Base-by-base conservation (phyloP, 2,329 filamentous ascomycete genomes). In the Catunica adiposa region DNA sequence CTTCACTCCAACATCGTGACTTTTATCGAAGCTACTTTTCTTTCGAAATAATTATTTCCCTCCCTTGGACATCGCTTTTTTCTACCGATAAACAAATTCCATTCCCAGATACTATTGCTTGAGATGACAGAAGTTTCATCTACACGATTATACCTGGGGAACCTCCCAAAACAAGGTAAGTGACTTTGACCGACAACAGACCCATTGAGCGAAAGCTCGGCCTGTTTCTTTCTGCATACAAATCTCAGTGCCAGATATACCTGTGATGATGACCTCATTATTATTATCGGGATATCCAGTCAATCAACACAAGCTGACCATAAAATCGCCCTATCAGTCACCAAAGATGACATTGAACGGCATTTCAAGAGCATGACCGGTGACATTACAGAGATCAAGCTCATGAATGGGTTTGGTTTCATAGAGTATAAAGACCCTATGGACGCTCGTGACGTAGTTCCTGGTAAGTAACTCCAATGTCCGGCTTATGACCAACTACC, bases 341-440 rank as follows among this genome's bases (percentile, higher is more conserved):
- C 89, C 71, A 97, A 97, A 76, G 82, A 86, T 71, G 90, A 98
- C 69, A 85, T 98, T 69, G 89, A 97, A 73, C 81, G 83, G 65
- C 90, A 97, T 71, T 98, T 98, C 73, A 84, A 84, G 69, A 89
- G 96, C 82, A 92, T 90, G 68, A 90, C 89, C 64, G 92, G 92
- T 70, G 89, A 95, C 70, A 97, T 98, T 68, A 92, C 86, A 63
- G 92, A 98, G 75, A 90, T 98, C 74, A 98, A 98, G 77, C 82
- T 98, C 61, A 98, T 98, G 92, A 97, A 95, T 69, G 92, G 92
- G 66, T 98, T 98, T 68, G 92, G 92, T 69, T 98, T 98, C 76
- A 95, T 98, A 68, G 92, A 98, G 71, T 98, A 97, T 72, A 94
- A 96, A 71, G 92, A 97, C 73, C 82, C 89, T 58, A 87, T 96